A percentile compares a stretch with the other conserved stretches of the same genome.
Evolutionary conservation across 257 asterid genomes (phyloP).

Genomic region (Forsythia viridissima): DNA sequence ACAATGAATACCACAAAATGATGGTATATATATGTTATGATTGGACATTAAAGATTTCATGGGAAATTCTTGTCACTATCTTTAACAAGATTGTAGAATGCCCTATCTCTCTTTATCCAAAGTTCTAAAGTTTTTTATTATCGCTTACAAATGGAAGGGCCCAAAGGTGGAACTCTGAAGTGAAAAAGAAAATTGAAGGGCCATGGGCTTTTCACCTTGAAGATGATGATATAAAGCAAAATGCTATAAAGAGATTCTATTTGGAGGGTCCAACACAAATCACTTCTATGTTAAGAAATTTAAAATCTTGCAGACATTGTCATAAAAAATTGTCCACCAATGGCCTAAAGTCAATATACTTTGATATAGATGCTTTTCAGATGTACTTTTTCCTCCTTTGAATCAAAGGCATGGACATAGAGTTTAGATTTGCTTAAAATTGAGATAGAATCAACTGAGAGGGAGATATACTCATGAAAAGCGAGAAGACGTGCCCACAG

Average conservation of each 20-base stretch:
- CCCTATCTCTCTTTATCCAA: background rate
- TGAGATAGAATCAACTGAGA: too few species aligned
- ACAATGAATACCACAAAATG: background rate
- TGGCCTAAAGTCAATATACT: background rate
- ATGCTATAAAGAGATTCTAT: background rate
- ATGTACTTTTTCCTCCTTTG: background rate
- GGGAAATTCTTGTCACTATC: background rate
- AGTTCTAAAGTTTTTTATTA: background rate
- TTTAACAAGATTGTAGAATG: background rate
- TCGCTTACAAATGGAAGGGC: background rate
- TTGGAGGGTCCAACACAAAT: background rate
- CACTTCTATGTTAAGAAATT: background rate
- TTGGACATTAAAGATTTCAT: slow-evolving; percentile 21
- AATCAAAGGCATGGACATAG: background rate
- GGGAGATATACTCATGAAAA: too few species aligned
- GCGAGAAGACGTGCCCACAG: too few species aligned
- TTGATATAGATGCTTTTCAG: background rate
- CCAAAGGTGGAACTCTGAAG: background rate
- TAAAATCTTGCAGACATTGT: background rate
- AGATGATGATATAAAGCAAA: background rate
- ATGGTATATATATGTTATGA: background rate
- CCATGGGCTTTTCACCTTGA: background rate
- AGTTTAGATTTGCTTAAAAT: background rate
- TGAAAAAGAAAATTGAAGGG: background rate
- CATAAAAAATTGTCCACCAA: background rate